These are phyloP conservation scores for Psidium friedrichsthalianum DNA, from an alignment of 345 rosid genomes.

Conservation along the genomic window DNA sequence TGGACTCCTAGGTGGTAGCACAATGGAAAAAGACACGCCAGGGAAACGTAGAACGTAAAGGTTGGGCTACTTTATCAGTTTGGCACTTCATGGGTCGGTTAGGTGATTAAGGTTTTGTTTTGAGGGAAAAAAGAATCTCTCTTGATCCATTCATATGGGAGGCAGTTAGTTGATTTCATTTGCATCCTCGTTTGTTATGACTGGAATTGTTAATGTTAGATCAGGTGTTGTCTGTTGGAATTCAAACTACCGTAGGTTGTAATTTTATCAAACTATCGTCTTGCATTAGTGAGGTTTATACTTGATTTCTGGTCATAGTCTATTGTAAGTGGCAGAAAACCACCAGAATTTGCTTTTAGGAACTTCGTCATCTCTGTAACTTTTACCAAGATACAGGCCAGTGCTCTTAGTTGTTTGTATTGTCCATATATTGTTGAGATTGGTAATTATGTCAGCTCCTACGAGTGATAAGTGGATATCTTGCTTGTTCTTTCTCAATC, in stretches of 20 bases:
- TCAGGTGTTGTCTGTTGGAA: neutral
- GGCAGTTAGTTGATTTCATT: neutral
- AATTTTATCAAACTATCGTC: neutral
- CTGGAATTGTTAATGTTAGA: neutral
- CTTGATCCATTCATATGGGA: neutral
- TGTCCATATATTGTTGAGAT: neutral
- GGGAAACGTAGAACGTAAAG: neutral
- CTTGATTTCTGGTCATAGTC: neutral
- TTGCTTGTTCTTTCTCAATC: neutral
- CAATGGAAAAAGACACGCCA: neutral
- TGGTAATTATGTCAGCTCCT: neutral
- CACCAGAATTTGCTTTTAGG: neutral
- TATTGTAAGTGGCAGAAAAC: neutral
- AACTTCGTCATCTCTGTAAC: neutral
- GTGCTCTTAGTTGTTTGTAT: neutral
- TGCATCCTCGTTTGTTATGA: neutral
- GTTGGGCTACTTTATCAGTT: neutral
- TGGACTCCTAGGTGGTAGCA: neutral
- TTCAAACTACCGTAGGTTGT: neutral
- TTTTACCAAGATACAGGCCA: neutral
- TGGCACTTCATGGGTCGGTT: neutral
- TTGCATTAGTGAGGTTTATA: neutral
- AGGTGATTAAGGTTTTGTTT: neutral
- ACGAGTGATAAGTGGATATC: neutral
- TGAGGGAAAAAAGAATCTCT: neutral